Base-by-base conservation (phyloP, 805 yeast species). In the Saturnispora sanitii region DNA sequence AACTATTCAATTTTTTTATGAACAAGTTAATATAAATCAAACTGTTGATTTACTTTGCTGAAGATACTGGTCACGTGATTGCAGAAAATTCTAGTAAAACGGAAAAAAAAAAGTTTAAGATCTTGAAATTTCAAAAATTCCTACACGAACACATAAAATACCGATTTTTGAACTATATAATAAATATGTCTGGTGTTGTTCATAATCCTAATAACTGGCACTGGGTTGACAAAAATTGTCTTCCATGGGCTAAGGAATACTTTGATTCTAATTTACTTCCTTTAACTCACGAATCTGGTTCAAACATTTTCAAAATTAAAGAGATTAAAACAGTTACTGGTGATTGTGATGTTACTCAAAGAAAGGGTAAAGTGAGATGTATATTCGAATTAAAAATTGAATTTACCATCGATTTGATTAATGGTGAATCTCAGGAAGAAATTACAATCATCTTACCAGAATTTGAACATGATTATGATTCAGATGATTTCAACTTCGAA, bases 181-280 rank as follows among this genome's bases (percentile, higher is more conserved):
- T n/a, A n/a, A n/a, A n/a, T 8, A 25, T 12, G n/a, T 27, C 30
- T 27, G 94, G 86, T 26, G 55, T 54, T 31, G 87, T 90, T 30
- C 82, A 87, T 66, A 90, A 90, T 70, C 97, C 97, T 26, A 90
- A 92, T 63, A 90, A 90, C 68, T 90, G 98, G 98, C 98, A 90
- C 70, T 90, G 98, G 98, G 95, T 90, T 47, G 96, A 90, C 64
- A 90, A 88, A 64, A 90, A 90, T 69, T 90, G 97, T 65, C 71
- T 92, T 41, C 77, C 75, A 45, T 90, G 98, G 98, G 73, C 96
- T 19, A 78, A 76, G 49, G 67, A 71, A 27, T 92, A 90, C 57
- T 81, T 90, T 56, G 61, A 65, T 21, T 71, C 76, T 33, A 72
- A 75, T 33, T 64, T 86, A 42, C 63, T 66, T 5, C 79, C 78